Evolutionary conservation across 768 basidiomycete species (phyloP).

Genomic region (Mrakia gelida): DNA sequence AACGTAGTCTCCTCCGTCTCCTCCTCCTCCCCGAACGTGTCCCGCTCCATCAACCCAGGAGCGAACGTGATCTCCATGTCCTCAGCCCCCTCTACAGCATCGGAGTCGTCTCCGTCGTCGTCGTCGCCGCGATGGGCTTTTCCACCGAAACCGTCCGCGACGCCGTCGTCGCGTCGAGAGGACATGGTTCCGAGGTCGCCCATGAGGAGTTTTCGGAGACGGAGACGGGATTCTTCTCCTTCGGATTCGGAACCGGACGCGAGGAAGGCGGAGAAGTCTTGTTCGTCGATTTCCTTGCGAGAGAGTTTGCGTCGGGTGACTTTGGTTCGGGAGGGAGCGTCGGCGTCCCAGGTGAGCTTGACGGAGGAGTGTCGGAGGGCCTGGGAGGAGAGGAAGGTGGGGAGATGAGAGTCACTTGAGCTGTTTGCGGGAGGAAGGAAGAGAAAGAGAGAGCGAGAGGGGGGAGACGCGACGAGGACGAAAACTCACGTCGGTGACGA

Average conservation of each 20-base stretch:
- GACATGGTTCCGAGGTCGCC: conserved; percentile 39
- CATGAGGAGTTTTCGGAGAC: conserved; percentile 71
- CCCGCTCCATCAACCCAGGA: conserved; percentile 63
- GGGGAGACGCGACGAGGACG: not conserved
- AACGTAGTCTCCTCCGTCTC: conserved; percentile 76
- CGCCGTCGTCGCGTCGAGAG: conserved; percentile 51
- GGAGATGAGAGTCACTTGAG: not conserved
- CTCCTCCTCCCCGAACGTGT: conserved; percentile 42
- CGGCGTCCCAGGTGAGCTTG: conserved; percentile 96
- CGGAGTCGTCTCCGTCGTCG: conserved; percentile 42
- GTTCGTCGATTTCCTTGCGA: conserved; percentile 81
- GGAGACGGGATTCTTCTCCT: conserved; percentile 56
- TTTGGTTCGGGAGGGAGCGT: conserved; percentile 79
- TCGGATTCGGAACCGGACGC: conserved; percentile 64
- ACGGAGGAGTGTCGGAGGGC: conserved; percentile 97
- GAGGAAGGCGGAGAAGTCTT: conserved; percentile 76
- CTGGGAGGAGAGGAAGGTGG: conserved; percentile 47
- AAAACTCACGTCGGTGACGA: conserved; percentile 77
- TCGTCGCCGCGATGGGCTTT: conserved; percentile 30
- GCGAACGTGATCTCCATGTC: conserved; percentile 90
- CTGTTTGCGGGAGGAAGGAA: not conserved
- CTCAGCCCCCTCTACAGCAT: conserved; percentile 13
- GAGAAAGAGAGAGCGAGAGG: not conserved
- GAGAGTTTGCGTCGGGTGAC: conserved; percentile 73
- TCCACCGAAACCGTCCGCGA: conserved; percentile 81